Conservation (phyloP, 805 yeast genomes). For the Candida multigemmis region DNA sequence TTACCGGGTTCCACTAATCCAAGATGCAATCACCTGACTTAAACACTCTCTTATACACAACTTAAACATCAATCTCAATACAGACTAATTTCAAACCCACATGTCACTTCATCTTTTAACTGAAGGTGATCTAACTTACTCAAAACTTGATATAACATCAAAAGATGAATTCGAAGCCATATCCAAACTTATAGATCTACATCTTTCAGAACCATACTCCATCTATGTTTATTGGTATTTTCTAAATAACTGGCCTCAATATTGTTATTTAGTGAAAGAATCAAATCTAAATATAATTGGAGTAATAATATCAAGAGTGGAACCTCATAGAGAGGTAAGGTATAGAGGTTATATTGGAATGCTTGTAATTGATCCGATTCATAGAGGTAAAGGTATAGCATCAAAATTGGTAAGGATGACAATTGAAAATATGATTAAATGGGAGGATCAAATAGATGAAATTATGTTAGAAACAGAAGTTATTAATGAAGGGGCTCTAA, state of each 20-base stretch:
- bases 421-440: slow-evolving; percentile 53
- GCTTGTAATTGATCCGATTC: slow-evolving; percentile 72
- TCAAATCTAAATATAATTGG: slow-evolving; percentile 47
- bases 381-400: slow-evolving; percentile 79
- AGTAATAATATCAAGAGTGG: slow-evolving; percentile 75
- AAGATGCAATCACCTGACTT: too few relatives aligned
- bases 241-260: slow-evolving; percentile 82
- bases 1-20: too few relatives aligned
- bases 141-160: slow-evolving; percentile 11
- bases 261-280: slow-evolving; percentile 58
- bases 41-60: too few relatives aligned
- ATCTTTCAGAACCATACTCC: slow-evolving; percentile 90
- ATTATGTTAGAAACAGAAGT: slow-evolving; percentile 91
- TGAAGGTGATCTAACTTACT: too few relatives aligned
- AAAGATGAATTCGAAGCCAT: slow-evolving; percentile 40
- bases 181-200: slow-evolving; percentile 52
- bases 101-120: too few relatives aligned
- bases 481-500: slow-evolving; percentile 60
- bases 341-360: slow-evolving; percentile 91
- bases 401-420: slow-evolving; percentile 55
- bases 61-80: too few relatives aligned
- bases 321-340: slow-evolving; percentile 64
- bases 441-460: slow-evolving; percentile 63
- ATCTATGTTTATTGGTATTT: slow-evolving; percentile 88
- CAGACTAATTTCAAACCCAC: too few relatives aligned